phyloP scores from a whole-genome alignment of 805 yeast species.

The Candida boidinii region DNA sequence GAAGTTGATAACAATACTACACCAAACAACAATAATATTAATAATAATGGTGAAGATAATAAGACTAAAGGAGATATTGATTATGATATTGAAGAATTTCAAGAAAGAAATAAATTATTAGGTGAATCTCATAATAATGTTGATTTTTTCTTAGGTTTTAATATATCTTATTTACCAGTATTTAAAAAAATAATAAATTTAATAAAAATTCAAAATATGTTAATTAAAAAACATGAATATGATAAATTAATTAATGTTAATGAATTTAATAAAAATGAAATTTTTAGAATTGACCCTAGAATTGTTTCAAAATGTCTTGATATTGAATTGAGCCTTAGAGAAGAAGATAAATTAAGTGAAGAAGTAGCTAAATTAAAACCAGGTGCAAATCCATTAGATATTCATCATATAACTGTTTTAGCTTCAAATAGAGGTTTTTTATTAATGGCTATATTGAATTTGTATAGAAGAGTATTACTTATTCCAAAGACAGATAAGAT shows the following conservation, averaged over 20 bases:
- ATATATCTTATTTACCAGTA: slow-evolving; percentile 48
- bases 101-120: slow-evolving; percentile 5
- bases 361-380: too few relatives aligned
- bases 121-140: slow-evolving; percentile 33
- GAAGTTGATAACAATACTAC: too few relatives aligned
- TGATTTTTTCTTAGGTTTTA: slow-evolving; percentile 61
- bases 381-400: too few relatives aligned
- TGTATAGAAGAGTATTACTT: slow-evolving; percentile 46
- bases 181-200: slow-evolving; percentile 41
- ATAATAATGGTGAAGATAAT: too few relatives aligned
- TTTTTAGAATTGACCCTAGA: neutral
- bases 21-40: too few relatives aligned
- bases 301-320: too few relatives aligned
- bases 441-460: slow-evolving; percentile 44
- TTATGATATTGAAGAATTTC: slow-evolving; percentile 17
- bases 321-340: too few relatives aligned
- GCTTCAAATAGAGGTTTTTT: slow-evolving; percentile 46
- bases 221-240: slow-evolving; percentile 22
- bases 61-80: slow-evolving; percentile 10
- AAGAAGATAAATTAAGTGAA: slow-evolving; percentile 5
- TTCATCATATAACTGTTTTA: slow-evolving; percentile 22
- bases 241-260: slow-evolving; percentile 17
- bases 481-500: slow-evolving; percentile 35
- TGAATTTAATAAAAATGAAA: slow-evolving; percentile 3
- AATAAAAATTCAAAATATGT: slow-evolving; percentile 24